These are phyloP conservation scores for Naganishia randhawae DNA, from an alignment of 768 basidiomycete species.

Conservation along the genomic window DNA sequence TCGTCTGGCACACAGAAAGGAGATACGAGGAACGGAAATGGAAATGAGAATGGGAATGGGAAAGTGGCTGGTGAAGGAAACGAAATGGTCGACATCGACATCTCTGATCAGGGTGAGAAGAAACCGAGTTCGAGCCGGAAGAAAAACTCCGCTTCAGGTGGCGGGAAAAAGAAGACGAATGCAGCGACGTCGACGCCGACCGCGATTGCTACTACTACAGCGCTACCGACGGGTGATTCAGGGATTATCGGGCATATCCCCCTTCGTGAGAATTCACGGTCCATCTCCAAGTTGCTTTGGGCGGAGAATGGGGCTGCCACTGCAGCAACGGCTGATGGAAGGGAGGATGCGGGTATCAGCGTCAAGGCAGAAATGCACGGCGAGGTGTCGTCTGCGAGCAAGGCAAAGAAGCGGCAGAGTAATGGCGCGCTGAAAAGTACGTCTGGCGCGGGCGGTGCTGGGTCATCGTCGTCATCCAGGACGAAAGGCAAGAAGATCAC, in stretches of 20 bases:
- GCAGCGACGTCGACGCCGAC: neutral
- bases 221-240: neutral
- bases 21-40: neutral
- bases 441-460: neutral
- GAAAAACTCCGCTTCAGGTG: neutral
- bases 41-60: neutral
- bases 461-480: neutral
- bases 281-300: slow-evolving; percentile 10
- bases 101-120: neutral
- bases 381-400: neutral
- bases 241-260: slow-evolving; percentile 16
- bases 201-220: neutral
- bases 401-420: slow-evolving; percentile 21
- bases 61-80: neutral
- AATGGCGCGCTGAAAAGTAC: slow-evolving; percentile 6
- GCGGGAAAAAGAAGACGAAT: neutral
- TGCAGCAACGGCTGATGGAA: neutral
- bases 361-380: neutral
- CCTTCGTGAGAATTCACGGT: slow-evolving; percentile 16
- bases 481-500: slow-evolving; percentile 10
- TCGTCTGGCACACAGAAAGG: neutral
- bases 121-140: neutral
- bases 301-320: neutral
- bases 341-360: neutral
- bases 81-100: neutral